Evolutionary conservation across 371 early-diverging fungal genomes (phyloP).

Genomic region (Rhizopus stolonifer): DNA sequence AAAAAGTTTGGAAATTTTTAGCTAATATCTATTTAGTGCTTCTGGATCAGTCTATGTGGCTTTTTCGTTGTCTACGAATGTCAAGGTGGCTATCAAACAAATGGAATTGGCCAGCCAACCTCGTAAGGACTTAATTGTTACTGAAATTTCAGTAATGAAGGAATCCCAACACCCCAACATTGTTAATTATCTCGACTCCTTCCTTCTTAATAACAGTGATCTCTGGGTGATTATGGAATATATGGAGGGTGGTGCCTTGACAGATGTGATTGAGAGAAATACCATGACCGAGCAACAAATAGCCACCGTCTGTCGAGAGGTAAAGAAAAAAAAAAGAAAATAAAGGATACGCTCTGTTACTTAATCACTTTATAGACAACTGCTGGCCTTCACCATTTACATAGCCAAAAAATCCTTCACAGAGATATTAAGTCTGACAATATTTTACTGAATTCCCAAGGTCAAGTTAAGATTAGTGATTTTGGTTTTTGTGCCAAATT

Average conservation of each 20-base stretch:
- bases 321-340: slow-evolving; percentile 26
- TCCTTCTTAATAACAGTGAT: slow-evolving; percentile 78
- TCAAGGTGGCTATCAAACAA: slow-evolving; percentile 94
- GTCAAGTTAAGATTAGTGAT: slow-evolving; percentile 87
- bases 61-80: slow-evolving; percentile 60
- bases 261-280: slow-evolving; percentile 94
- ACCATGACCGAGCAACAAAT: slow-evolving; percentile 90
- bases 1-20: background rate
- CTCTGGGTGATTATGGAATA: slow-evolving; percentile 99
- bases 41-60: slow-evolving; percentile 96
- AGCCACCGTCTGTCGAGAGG: slow-evolving; percentile 86
- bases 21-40: slow-evolving; percentile 57
- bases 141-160: slow-evolving; percentile 96
- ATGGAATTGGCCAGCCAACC: slow-evolving; percentile 95
- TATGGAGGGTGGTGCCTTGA: slow-evolving; percentile 97
- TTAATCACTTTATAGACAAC: slow-evolving; percentile 70
- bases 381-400: slow-evolving; percentile 89
- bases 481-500: slow-evolving; percentile 97
- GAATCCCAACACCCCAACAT: slow-evolving; percentile 94
- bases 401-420: slow-evolving; percentile 88
- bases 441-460: slow-evolving; percentile 79
- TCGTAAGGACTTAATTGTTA: slow-evolving; percentile 92
- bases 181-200: slow-evolving; percentile 93
- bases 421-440: slow-evolving; percentile 97
- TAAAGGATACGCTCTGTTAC: too few species aligned